Evolutionary conservation across 176 grass and related monocot genomes (phyloP).

Genomic region (Secale cereale): DNA sequence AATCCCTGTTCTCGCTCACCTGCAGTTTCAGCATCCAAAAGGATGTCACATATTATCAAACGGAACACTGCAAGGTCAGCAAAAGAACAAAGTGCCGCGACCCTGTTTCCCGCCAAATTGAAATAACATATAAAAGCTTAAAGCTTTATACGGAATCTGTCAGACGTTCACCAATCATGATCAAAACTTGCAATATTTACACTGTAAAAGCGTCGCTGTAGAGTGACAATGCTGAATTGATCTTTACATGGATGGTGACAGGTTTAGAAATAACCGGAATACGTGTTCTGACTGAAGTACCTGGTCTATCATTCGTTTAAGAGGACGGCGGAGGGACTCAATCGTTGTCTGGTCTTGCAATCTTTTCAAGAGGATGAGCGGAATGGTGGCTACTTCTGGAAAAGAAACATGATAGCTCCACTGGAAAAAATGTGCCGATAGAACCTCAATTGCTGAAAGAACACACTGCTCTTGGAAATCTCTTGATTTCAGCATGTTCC

Average conservation of each 20-base stretch:
- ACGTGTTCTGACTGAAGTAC: conserved; percentile 41
- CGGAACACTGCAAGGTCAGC: background rate
- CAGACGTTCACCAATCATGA: background rate
- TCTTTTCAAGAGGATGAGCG: conserved; percentile 82
- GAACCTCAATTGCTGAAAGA: conserved; percentile 60
- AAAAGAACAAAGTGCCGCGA: background rate
- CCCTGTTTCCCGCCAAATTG: background rate
- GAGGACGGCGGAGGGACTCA: conserved; percentile 55
- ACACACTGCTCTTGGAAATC: conserved; percentile 69
- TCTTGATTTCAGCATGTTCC: conserved; percentile 58
- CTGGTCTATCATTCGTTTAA: conserved; percentile 86
- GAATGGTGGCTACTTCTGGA: conserved; percentile 81
- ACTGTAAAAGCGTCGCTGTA: background rate
- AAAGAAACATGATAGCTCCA: conserved; percentile 97
- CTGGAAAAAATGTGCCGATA: conserved; percentile 72
- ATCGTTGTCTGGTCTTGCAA: conserved; percentile 49
- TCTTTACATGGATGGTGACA: conserved; percentile 2
- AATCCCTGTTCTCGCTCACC: conserved; percentile 72
- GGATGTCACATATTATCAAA: background rate
- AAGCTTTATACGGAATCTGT: background rate
- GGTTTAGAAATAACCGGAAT: background rate
- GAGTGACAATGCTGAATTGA: background rate
- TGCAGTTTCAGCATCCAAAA: conserved; percentile 34
- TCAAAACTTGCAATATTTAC: background rate
- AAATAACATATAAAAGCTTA: background rate